Evolutionary conservation across 2,329 filamentous ascomycete species (phyloP).

Genomic region (Trichothecium roseum): DNA sequence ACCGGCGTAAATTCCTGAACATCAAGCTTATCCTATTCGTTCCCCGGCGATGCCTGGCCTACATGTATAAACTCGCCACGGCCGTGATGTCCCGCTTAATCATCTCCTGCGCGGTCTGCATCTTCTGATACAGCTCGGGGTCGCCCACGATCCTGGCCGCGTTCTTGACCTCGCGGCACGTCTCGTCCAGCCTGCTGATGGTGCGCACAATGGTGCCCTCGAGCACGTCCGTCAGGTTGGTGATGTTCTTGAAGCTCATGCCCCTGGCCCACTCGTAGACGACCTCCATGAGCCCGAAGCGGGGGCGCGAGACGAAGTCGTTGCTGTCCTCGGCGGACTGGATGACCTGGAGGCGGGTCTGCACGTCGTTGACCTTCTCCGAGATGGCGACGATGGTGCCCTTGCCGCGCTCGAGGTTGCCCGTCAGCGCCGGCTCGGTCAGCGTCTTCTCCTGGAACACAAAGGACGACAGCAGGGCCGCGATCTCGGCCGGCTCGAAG

Average conservation of each 20-base stretch:
- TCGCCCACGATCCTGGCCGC: conserved; percentile 92
- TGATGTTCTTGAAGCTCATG: conserved; percentile 98
- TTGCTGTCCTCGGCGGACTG: conserved; percentile 82
- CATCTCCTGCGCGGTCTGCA: conserved; percentile 94
- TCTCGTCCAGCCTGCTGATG: conserved; percentile 90
- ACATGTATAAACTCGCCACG: conserved; percentile 83
- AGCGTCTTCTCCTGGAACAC: conserved; percentile 98
- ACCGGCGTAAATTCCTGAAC: no score
- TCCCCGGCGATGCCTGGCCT: no score
- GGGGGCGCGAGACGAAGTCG: conserved; percentile 76
- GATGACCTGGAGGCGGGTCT: conserved; percentile 86
- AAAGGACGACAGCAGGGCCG: conserved; percentile 84
- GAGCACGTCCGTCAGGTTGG: conserved; percentile 87
- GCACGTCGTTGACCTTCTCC: conserved; percentile 83
- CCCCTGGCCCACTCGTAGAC: conserved; percentile 98
- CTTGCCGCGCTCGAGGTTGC: conserved; percentile 70
- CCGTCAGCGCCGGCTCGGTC: conserved; percentile 67
- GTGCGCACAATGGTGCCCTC: conserved; percentile 95
- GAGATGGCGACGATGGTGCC: conserved; percentile 82
- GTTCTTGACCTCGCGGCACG: conserved; percentile 94
- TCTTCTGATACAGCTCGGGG: conserved; percentile 86
- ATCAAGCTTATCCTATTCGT: no score
- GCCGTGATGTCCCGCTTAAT: conserved; percentile 95
- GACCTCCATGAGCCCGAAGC: conserved; percentile 92
- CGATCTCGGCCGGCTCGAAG: conserved; percentile 93